Evolutionary conservation across 139 green algal species (phyloP).

Genomic region (Chara braunii): DNA sequence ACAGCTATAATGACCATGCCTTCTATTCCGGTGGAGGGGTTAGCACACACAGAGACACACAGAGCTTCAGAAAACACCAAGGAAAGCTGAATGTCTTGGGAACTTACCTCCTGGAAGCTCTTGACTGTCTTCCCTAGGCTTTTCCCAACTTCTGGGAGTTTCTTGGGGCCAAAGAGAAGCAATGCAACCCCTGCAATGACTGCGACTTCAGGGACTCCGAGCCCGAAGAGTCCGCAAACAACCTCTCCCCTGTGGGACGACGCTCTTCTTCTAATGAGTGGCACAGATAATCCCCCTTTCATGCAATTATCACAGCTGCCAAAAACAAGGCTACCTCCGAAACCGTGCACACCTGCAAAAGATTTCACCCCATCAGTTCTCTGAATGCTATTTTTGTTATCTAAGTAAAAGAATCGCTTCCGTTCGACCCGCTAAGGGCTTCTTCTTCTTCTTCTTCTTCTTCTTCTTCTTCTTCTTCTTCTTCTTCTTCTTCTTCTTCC

Average conservation of each 20-base stretch:
- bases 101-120: slow-evolving; percentile 57
- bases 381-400: too few species aligned
- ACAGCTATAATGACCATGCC: not conserved
- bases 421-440: too few species aligned
- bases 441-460: too few species aligned
- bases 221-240: slow-evolving; percentile 43
- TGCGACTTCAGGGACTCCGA: slow-evolving; percentile 45
- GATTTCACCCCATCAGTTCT: not conserved
- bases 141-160: slow-evolving; percentile 89
- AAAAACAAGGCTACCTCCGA: not conserved
- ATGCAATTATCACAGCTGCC: not conserved
- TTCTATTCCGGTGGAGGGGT: not conserved
- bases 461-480: too few species aligned
- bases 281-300: not conserved
- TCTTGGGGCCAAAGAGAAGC: slow-evolving; percentile 62
- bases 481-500: too few species aligned
- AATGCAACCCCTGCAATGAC: slow-evolving; percentile 46
- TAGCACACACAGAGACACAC: too few species aligned
- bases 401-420: too few species aligned
- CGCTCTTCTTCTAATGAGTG: not conserved
- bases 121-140: slow-evolving; percentile 86
- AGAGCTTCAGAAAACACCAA: too few species aligned
- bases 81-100: not conserved
- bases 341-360: not conserved
- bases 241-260: not conserved